Percentiles rank a stretch among this genome's conserved stretches.
Conservation (phyloP, 441 rosid species). For the Euphorbia corollata region DNA sequence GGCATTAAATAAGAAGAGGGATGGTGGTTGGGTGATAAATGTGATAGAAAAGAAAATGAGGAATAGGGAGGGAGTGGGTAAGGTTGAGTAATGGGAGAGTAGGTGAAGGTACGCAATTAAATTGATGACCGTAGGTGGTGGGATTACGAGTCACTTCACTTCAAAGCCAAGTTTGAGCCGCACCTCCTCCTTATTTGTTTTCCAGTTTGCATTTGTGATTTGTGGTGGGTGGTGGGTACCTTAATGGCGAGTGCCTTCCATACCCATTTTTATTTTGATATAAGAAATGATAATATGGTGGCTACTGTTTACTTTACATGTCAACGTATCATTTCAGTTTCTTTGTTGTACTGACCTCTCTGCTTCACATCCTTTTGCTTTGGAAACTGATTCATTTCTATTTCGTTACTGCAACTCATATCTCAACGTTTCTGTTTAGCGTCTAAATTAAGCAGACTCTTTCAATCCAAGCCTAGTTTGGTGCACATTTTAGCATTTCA, state of each 20-base stretch:
- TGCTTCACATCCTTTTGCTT: neutral
- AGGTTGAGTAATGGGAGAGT: neutral
- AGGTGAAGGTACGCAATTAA: neutral
- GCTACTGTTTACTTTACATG: neutral
- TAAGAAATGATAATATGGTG: neutral
- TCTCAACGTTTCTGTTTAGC: too few species aligned
- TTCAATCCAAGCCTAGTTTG: too few species aligned
- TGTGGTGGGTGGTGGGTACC: neutral
- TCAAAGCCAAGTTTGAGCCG: neutral
- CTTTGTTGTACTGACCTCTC: neutral
- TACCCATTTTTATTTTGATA: neutral
- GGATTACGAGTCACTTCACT: slow-evolving; percentile 5
- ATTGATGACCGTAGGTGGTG: slow-evolving; percentile 1
- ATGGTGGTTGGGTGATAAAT: neutral
- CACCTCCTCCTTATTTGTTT: too few species aligned
- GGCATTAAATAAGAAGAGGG: neutral
- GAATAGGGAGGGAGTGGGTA: neutral
- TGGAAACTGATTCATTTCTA: neutral
- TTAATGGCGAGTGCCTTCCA: neutral
- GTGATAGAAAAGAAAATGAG: neutral
- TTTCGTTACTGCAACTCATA: too few species aligned
- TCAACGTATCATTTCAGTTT: too few species aligned
- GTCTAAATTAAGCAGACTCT: too few species aligned
- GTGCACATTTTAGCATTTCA: too few species aligned
- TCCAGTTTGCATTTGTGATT: too few species aligned